phyloP scores from a whole-genome alignment of 352 stramenopile genomes.

The Hyaloperonospora brassicae region DNA sequence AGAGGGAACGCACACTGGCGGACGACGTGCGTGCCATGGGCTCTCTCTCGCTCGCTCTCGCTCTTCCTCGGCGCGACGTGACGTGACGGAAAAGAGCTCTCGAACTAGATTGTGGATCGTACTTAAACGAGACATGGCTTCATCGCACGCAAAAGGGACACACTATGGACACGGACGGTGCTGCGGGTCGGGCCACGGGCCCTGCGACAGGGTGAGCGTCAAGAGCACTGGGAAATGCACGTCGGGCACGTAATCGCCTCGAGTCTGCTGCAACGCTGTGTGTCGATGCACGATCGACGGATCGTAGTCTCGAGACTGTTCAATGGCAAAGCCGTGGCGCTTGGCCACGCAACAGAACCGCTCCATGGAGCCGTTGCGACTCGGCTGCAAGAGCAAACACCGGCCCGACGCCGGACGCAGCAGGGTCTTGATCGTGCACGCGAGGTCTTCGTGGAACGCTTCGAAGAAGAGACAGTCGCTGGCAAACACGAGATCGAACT shows the following conservation, averaged over 20 bases:
- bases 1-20: slow-evolving; percentile 7
- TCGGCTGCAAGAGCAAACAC: slow-evolving; percentile 71
- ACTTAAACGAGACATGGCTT: slow-evolving; percentile 16
- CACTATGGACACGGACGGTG: too few relatives aligned
- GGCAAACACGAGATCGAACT: slow-evolving; percentile 75
- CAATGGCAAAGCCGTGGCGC: slow-evolving; percentile 30
- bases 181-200: neutral
- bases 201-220: slow-evolving; percentile 18
- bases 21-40: slow-evolving; percentile 22
- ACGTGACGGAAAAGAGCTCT: slow-evolving; percentile 7
- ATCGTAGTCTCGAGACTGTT: slow-evolving; percentile 38
- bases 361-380: slow-evolving; percentile 66
- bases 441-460: slow-evolving; percentile 74
- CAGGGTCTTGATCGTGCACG: slow-evolving; percentile 53
- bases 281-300: slow-evolving; percentile 30
- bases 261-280: slow-evolving; percentile 23
- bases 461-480: slow-evolving; percentile 86
- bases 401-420: slow-evolving; percentile 32
- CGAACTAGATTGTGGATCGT: slow-evolving; percentile 11
- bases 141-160: slow-evolving; percentile 7
- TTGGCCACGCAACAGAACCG: slow-evolving; percentile 52
- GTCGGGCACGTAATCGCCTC: slow-evolving; percentile 54
- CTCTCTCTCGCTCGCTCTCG: slow-evolving; percentile 4
- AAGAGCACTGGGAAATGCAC: slow-evolving; percentile 64
- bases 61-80: neutral